Conservation (phyloP, 768 basidiomycete genomes). For the Serendipita sp. region DNA sequence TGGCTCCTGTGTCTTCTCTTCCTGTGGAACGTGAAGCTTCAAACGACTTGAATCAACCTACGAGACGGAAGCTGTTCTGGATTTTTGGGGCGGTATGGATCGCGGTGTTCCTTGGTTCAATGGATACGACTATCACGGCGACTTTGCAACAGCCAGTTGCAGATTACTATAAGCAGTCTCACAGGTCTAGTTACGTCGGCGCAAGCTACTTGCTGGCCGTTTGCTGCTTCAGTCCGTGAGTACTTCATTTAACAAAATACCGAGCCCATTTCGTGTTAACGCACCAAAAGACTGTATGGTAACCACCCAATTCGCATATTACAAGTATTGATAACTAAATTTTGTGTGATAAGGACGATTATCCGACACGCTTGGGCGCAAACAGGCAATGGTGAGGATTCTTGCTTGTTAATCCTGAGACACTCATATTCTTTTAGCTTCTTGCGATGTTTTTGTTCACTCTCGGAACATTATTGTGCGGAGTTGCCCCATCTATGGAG, state of each 20-base stretch:
- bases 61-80: slow-evolving; percentile 25
- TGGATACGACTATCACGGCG: slow-evolving; percentile 84
- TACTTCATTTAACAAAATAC: neutral
- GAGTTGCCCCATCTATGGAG: slow-evolving; percentile 74
- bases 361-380: slow-evolving; percentile 60
- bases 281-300: too few species aligned
- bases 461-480: slow-evolving; percentile 73
- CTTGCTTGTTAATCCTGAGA: slow-evolving; percentile 32
- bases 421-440: slow-evolving; percentile 54
- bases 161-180: slow-evolving; percentile 61
- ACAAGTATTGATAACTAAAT: neutral
- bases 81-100: slow-evolving; percentile 68
- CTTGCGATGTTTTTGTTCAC: slow-evolving; percentile 25
- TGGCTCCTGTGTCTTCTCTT: too few species aligned
- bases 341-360: slow-evolving; percentile 43
- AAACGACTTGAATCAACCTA: neutral
- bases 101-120: slow-evolving; percentile 66
- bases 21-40: neutral
- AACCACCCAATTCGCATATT: too few species aligned
- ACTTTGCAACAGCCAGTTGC: slow-evolving; percentile 76
- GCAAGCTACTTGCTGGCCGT: slow-evolving; percentile 76
- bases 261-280: neutral
- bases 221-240: slow-evolving; percentile 89
- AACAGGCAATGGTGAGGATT: neutral
- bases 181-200: slow-evolving; percentile 67